Conservation (phyloP, 2,329 filamentous ascomycete genomes). For the Acrocalymma vagum region DNA sequence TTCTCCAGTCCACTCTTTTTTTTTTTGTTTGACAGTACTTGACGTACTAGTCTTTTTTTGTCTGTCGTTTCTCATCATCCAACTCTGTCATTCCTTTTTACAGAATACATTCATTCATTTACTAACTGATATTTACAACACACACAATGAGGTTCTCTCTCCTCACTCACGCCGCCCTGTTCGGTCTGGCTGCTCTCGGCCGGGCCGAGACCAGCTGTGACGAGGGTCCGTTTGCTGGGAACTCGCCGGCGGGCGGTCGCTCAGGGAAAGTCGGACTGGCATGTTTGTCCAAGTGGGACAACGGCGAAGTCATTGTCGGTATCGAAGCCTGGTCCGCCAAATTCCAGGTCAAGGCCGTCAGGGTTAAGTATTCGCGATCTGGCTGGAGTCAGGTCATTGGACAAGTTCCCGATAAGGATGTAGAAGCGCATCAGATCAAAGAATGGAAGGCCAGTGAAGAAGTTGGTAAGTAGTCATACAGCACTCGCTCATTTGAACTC, state of each 20-base stretch:
- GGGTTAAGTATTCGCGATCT: background rate
- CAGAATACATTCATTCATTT: too few species aligned
- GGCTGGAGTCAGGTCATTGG: slow-evolving; percentile 3
- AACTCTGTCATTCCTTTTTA: too few species aligned
- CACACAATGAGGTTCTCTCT: too few species aligned
- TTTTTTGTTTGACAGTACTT: too few species aligned
- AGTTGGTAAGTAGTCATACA: background rate
- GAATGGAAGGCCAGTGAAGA: slow-evolving; percentile 1
- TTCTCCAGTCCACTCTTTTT: too few species aligned
- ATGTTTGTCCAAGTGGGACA: slow-evolving; percentile 2
- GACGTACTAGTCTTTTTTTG: too few species aligned
- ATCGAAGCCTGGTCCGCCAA: slow-evolving; percentile 4
- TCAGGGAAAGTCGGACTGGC: slow-evolving; percentile 1
- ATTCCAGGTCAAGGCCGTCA: slow-evolving; percentile 4
- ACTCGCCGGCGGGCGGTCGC: background rate
- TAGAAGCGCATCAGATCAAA: slow-evolving; percentile 2
- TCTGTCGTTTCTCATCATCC: too few species aligned
- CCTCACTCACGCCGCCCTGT: too few species aligned
- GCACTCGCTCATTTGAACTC: background rate
- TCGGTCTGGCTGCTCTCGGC: too few species aligned
- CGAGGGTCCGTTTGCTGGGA: slow-evolving; percentile 1
- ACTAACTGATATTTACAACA: too few species aligned
- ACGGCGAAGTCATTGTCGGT: slow-evolving; percentile 3
- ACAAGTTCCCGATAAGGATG: background rate
- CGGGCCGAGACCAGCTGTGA: slow-evolving; percentile 4